phyloP scores from a whole-genome alignment of 202 grass and related monocot genomes.

The Zizania palustris region DNA sequence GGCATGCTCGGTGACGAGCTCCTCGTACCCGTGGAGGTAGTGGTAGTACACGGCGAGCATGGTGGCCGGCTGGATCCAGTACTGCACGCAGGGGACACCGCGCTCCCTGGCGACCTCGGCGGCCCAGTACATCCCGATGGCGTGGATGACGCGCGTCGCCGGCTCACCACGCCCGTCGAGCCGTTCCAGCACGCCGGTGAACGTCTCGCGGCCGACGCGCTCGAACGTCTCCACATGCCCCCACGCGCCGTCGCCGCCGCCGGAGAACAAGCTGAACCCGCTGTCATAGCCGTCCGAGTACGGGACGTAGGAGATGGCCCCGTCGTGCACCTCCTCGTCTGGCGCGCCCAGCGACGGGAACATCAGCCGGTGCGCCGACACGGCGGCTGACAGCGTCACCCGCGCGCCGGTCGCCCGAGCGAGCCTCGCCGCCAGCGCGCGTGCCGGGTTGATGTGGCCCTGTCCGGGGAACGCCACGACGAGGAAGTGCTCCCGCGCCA shows the following conservation, averaged over 20 bases:
- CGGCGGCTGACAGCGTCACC: conserved; percentile 55
- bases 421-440: conserved; percentile 48
- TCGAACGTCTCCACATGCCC: background rate
- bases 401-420: conserved; percentile 19
- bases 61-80: conserved; percentile 60
- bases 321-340: conserved; percentile 33
- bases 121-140: conserved; percentile 26
- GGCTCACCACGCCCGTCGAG: conserved; percentile 42
- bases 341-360: conserved; percentile 43
- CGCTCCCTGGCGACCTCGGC: conserved; percentile 42
- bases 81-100: conserved; percentile 43
- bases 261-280: background rate
- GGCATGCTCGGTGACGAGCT: conserved; percentile 31
- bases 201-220: conserved; percentile 5
- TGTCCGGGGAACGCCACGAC: conserved; percentile 46
- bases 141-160: conserved; percentile 53
- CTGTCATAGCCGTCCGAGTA: conserved; percentile 57
- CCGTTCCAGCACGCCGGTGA: conserved; percentile 33
- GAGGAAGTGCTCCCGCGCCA: conserved; percentile 53
- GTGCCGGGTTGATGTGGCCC: conserved; percentile 61
- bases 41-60: conserved; percentile 49
- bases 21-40: conserved; percentile 49
- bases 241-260: background rate
- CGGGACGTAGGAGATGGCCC: conserved; percentile 48
- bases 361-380: conserved; percentile 56